A percentile compares a stretch with the other conserved stretches of the same genome.
These are phyloP conservation scores for Sphaerulina vaccinii DNA, from an alignment of 2,329 filamentous ascomycete species.

Conservation along the genomic window DNA sequence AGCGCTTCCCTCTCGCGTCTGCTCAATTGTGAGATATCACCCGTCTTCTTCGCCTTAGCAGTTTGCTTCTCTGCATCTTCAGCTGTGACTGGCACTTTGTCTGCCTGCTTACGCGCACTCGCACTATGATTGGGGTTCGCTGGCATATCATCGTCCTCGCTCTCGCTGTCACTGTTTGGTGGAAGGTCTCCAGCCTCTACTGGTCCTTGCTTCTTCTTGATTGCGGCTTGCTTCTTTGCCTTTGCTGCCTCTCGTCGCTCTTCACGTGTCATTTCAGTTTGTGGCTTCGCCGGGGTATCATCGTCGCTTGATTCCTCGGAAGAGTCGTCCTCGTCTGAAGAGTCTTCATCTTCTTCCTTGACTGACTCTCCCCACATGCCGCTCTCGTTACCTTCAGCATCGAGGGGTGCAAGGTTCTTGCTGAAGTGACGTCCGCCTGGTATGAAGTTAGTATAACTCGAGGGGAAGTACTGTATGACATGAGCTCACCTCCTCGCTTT, in stretches of 20 bases:
- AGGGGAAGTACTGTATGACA: constrained; percentile 13
- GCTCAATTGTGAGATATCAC: constrained; percentile 56
- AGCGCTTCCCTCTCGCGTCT: constrained; percentile 73
- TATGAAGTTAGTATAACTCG: constrained; percentile 21
- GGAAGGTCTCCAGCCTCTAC: constrained; percentile 86
- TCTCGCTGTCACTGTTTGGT: constrained; percentile 58
- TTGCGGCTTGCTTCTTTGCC: constrained; percentile 85
- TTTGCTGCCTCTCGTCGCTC: constrained; percentile 85
- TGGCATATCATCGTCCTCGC: constrained; percentile 66
- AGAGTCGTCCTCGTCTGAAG: constrained; percentile 49
- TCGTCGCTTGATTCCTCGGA: constrained; percentile 47
- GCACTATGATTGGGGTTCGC: constrained; percentile 85
- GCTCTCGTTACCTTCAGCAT: constrained; percentile 83
- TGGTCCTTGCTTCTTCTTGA: constrained; percentile 67
- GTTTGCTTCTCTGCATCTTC: constrained; percentile 47
- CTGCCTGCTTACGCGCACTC: constrained; percentile 67
- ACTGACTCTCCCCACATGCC: constrained; percentile 74
- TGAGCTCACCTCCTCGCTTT: constrained; percentile 73
- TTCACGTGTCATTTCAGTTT: constrained; percentile 69
- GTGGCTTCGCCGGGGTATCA: constrained; percentile 38
- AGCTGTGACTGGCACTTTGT: constrained; percentile 50
- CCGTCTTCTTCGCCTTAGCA: constrained; percentile 60
- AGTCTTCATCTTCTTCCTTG: constrained; percentile 54
- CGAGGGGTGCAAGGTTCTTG: constrained; percentile 81
- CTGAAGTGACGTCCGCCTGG: constrained; percentile 94